Conservation (phyloP, 2,329 filamentous ascomycete species). For the Ascochyta clinopodiicola region DNA sequence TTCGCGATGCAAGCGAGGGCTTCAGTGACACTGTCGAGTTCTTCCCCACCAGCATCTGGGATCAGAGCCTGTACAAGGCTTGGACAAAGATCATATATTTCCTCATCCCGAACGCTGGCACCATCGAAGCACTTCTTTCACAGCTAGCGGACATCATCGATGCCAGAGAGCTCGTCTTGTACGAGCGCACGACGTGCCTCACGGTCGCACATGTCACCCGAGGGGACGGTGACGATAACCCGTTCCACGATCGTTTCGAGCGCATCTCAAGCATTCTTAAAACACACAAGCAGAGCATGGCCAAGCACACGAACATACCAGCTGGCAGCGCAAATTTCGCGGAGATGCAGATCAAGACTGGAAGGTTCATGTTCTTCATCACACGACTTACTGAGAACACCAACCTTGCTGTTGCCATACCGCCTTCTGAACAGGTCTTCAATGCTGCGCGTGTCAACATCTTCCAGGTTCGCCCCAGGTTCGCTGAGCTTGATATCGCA, state of each 20-base stretch:
- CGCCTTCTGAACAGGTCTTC: constrained; percentile 88
- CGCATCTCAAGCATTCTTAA: constrained; percentile 97
- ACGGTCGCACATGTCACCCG: constrained; percentile 93
- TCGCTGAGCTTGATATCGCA: constrained; percentile 66
- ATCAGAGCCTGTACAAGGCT: constrained; percentile 96
- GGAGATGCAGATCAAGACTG: constrained; percentile 80
- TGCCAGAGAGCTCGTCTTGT: constrained; percentile 91
- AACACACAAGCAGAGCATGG: constrained; percentile 87
- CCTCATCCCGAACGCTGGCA: constrained; percentile 88
- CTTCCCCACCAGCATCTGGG: constrained; percentile 97
- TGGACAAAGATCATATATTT: constrained; percentile 99
- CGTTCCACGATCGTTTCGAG: constrained; percentile 91
- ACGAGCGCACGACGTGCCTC: constrained; percentile 94
- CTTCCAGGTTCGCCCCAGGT: constrained; percentile 82
- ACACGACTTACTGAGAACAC: constrained; percentile 97
- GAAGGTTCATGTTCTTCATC: constrained; percentile 89
- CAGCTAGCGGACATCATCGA: constrained; percentile 85
- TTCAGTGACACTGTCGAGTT: constrained; percentile 74
- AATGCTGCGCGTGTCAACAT: constrained; percentile 92
- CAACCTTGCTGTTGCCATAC: constrained; percentile 90
- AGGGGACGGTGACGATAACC: constrained; percentile 76
- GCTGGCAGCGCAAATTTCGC: constrained; percentile 82
- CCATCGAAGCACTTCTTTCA: constrained; percentile 85
- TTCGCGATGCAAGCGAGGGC: constrained; percentile 74
- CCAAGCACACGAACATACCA: constrained; percentile 78